Base-by-base conservation (phyloP, 2,329 filamentous ascomycete species). In the Microdochium bolleyi region DNA sequence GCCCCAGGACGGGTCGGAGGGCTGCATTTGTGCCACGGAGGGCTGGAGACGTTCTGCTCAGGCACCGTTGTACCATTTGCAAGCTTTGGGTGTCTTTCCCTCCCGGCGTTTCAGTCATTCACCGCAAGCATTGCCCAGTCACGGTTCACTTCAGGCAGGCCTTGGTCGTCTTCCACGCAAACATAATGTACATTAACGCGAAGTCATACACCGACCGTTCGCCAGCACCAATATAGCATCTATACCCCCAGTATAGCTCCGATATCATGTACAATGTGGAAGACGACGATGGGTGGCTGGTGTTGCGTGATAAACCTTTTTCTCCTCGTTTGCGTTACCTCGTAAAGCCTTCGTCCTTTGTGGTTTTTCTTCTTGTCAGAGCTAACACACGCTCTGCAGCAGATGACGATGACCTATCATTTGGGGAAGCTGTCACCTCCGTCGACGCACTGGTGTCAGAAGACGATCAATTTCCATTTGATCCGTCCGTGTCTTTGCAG, bases 381-480 rank as follows among this genome's bases (percentile, higher is more conserved):
- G 19, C 41, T 46, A 46, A 46, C 41, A 46, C 19, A 11, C 5
- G n/a, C 41, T 61, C 54, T 61, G 63, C 63, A 63, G 59, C 70
- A 88, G 84, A 86, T 68, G 83, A 87, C 62, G 78, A 82, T 50
- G 67, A 82, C n/a, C 72, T 75, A 54, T 79, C 77, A 11, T 71
- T 85, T 48, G 82, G 84, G 56, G 83, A 85, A 58, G 83, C 78
- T 13, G 77, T 75, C 2, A 74, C 75, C 46, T 84, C 79, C n/a
- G 80, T 89, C 41, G 85, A 88, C 64, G 83, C 83, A 3, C 70
- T 89, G 3, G 85, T 89, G 13, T 80, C 83, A 22, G 85, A 89
- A 61, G 71, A 57, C 13, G 57, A 66, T 37, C 41, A 21, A 22
- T 46, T 46, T 19, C 14, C 41, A 8, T 46, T 21, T 24, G 41